A percentile compares a stretch with the other conserved stretches of the same genome.
Evolutionary conservation across 2,329 filamentous ascomycete species (phyloP).

Genomic region (Parascedosporium putredinis): DNA sequence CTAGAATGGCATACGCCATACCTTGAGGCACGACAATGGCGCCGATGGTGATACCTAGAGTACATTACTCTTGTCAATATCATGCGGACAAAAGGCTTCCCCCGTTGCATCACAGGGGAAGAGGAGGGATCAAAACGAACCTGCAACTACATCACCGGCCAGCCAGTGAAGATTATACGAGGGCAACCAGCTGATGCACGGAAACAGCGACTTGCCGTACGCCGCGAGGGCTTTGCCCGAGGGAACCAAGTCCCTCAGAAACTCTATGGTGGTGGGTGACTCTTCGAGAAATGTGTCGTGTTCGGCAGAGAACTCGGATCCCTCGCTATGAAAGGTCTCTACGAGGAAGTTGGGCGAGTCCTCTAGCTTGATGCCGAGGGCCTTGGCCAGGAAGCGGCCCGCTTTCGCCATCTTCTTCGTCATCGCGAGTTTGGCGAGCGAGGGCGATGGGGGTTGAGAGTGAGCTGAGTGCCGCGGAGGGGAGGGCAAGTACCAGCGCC

Average conservation of each 20-base stretch:
- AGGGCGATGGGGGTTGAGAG: no score
- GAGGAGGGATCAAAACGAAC: slow-evolving; percentile 8
- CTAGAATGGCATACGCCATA: slow-evolving; percentile 42
- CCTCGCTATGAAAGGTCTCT: slow-evolving; percentile 62
- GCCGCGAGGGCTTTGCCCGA: slow-evolving; percentile 36
- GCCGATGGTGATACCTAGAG: slow-evolving; percentile 31
- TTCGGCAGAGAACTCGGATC: slow-evolving; percentile 65
- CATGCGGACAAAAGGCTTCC: no score
- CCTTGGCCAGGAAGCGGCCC: slow-evolving; percentile 66
- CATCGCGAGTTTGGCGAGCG: no score
- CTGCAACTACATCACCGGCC: slow-evolving; percentile 78
- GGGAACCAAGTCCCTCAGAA: slow-evolving; percentile 56
- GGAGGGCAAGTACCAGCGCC: no score
- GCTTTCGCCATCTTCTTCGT: slow-evolving; percentile 39
- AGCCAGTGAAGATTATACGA: slow-evolving; percentile 89
- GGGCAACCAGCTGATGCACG: slow-evolving; percentile 79
- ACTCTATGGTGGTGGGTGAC: slow-evolving; percentile 66
- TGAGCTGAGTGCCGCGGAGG: no score
- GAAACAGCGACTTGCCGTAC: slow-evolving; percentile 69
- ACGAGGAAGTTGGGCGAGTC: slow-evolving; percentile 29
- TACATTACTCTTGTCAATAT: no score
- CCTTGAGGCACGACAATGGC: slow-evolving; percentile 44
- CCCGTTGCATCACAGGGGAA: no score
- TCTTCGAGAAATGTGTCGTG: slow-evolving; percentile 74
- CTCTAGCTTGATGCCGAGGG: slow-evolving; percentile 72